phyloP scores from a whole-genome alignment of 2,329 filamentous ascomycete species.

The Neofusicoccum parvum region DNA sequence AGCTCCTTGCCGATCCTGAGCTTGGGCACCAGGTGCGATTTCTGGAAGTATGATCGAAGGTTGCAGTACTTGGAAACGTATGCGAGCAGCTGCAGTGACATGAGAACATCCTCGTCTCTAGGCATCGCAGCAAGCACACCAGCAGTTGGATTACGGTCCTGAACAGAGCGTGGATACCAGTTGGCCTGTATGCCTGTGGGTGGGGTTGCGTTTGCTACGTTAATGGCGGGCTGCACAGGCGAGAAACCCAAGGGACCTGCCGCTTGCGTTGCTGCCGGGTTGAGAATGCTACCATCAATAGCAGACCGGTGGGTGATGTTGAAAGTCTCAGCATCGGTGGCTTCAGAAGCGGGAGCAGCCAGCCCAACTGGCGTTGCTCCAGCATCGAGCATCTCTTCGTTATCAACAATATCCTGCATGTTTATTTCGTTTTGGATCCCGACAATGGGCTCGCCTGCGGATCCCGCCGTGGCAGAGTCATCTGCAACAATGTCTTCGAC shows the following conservation, averaged over 20 bases:
- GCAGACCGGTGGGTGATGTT: slow-evolving; percentile 87
- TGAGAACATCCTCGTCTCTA: slow-evolving; percentile 93
- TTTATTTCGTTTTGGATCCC: slow-evolving; percentile 81
- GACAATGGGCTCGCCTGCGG: slow-evolving; percentile 70
- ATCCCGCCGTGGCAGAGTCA: slow-evolving; percentile 73
- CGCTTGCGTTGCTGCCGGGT: slow-evolving; percentile 66
- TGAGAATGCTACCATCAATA: slow-evolving; percentile 82
- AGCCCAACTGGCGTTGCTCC: slow-evolving; percentile 72
- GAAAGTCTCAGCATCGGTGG: slow-evolving; percentile 87
- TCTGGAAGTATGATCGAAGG: slow-evolving; percentile 90
- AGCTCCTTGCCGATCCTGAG: slow-evolving; percentile 84
- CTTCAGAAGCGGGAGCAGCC: slow-evolving; percentile 76
- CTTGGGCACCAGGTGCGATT: slow-evolving; percentile 88
- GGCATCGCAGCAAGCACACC: slow-evolving; percentile 89
- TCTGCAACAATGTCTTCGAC: slow-evolving; percentile 82
- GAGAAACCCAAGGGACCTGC: slow-evolving; percentile 73
- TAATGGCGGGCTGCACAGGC: slow-evolving; percentile 67
- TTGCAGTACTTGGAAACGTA: slow-evolving; percentile 99
- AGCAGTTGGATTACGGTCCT: slow-evolving; percentile 70
- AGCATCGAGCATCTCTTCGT: slow-evolving; percentile 74
- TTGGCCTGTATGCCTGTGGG: slow-evolving; percentile 68
- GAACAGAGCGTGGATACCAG: slow-evolving; percentile 76
- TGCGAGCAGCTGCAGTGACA: slow-evolving; percentile 94
- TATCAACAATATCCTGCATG: slow-evolving; percentile 85
- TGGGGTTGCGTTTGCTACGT: slow-evolving; percentile 71